Conservation (phyloP, 305 asterid genomes). For the Fraxinus floribunda region DNA sequence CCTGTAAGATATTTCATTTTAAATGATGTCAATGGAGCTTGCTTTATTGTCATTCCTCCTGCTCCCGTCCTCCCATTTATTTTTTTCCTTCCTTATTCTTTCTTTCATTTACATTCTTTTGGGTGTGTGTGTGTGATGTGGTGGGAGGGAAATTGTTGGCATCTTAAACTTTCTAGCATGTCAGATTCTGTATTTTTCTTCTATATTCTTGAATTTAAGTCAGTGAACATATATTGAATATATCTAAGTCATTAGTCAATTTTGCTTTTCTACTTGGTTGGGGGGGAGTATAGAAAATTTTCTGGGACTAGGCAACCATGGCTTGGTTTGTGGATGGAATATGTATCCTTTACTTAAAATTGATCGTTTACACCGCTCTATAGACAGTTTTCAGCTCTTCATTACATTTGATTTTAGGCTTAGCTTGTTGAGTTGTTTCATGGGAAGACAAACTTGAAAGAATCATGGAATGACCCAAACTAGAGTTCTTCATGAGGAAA, state of each 20-base stretch:
- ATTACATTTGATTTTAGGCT: neutral
- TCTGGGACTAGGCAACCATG: neutral
- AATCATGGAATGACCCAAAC: neutral
- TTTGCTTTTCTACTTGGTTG: neutral
- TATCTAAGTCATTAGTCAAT: neutral
- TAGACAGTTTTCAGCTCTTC: neutral
- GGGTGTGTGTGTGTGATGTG: neutral
- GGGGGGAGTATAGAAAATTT: neutral
- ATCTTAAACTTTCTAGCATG: neutral
- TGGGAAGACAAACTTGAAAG: conserved; percentile 17
- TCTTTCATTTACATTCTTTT: neutral
- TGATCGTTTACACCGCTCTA: neutral
- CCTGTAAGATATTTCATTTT: conserved; percentile 61
- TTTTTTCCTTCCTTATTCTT: conserved; percentile 5
- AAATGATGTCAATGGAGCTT: conserved; percentile 13
- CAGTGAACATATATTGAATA: neutral
- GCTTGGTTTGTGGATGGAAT: neutral
- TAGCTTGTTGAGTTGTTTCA: neutral
- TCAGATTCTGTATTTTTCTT: neutral
- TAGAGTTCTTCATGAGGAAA: neutral
- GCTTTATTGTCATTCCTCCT: conserved; percentile 12
- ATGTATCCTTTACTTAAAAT: conserved; percentile 12
- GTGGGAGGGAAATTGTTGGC: conserved; percentile 13
- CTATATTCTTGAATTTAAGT: neutral
- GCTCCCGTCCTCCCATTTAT: neutral